Evolutionary conservation across 306 rosid species (phyloP), one percentile per base, ranked within the genome.

Genomic region (Glycine latifolia): DNA sequence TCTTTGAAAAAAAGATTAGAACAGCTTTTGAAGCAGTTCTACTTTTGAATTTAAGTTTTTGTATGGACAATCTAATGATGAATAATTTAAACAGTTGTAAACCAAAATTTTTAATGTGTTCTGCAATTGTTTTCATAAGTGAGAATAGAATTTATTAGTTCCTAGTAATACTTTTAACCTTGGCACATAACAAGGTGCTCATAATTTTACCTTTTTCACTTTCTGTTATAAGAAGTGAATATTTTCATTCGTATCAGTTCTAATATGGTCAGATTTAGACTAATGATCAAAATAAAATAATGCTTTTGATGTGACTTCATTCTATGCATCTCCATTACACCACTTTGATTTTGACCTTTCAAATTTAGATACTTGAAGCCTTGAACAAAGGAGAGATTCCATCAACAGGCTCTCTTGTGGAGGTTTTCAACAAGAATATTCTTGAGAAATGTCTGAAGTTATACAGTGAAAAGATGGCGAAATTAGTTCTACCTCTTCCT

Each of bases 361-460:
- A 39, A 77, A 46, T 49, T 76, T 89, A 95, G 99, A 95, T 95
- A 61, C 97, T 95, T 56, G 97, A 95, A 49, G 99, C 99, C 82
- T 90, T 95, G 89, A 95, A 95, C 88, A 92, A 95, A 86, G 99
- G 97, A 79, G 99, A 95, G 88, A 95, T 92, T 86, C 99, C 99
- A 79, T 95, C 99, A 79, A 91, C 99, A 14, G 99, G 99, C 60
- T 95, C 97, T 80, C 95, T 95, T 46, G 99, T 95, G 80, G 97
- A 95, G 85, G 87, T 95, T 85, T 95, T 95, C 88, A 95, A 95
- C 79, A 95, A 91, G 88, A 97, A 90, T 73, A 87, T 95, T 80
- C 97, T 95, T 79, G 99, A 95, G 88, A 88, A 91, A 73, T 95
- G 99, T 76, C 81, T 95, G 69, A 91, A 92, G 87, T 76, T 92